Percentiles rank a stretch among this genome's conserved stretches.
These are phyloP conservation scores for Friedmanniomyces endolithicus DNA, from an alignment of 495 filamentous ascomycete genomes.

Conservation along the genomic window DNA sequence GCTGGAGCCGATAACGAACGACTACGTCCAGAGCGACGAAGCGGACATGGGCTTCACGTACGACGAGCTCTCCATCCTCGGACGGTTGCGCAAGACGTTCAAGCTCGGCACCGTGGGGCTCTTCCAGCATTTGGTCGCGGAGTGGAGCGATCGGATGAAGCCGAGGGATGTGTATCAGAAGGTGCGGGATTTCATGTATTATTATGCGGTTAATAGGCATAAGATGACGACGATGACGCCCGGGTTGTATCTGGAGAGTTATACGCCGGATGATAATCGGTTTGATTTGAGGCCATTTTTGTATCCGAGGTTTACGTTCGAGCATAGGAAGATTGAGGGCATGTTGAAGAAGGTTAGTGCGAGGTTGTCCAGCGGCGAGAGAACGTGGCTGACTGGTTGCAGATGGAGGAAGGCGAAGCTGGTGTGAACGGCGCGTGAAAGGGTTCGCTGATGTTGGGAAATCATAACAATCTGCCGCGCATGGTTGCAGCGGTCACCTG, in stretches of 20 bases:
- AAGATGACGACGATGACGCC: conserved; percentile 36
- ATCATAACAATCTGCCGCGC: too few species aligned
- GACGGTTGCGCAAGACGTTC: conserved; percentile 53
- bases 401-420: conserved; percentile 21
- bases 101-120: conserved; percentile 64
- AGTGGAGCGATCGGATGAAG: conserved; percentile 15
- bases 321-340: conserved; percentile 27
- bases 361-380: background rate
- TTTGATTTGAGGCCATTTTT: conserved; percentile 42
- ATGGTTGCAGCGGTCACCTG: too few species aligned
- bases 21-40: conserved; percentile 59
- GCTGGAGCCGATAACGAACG: conserved; percentile 62
- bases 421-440: conserved; percentile 1
- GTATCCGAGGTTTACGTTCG: conserved; percentile 28
- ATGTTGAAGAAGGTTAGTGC: conserved; percentile 5
- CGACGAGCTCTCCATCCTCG: conserved; percentile 43
- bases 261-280: conserved; percentile 53
- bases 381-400: background rate
- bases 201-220: conserved; percentile 40
- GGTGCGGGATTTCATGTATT: conserved; percentile 53
- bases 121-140: conserved; percentile 50
- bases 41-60: conserved; percentile 60
- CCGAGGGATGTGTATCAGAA: conserved; percentile 45
- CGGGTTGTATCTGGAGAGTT: conserved; percentile 26
- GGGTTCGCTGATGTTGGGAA: too few species aligned